Conservation (phyloP, 345 rosid species). For the Dovyalis caffra region DNA sequence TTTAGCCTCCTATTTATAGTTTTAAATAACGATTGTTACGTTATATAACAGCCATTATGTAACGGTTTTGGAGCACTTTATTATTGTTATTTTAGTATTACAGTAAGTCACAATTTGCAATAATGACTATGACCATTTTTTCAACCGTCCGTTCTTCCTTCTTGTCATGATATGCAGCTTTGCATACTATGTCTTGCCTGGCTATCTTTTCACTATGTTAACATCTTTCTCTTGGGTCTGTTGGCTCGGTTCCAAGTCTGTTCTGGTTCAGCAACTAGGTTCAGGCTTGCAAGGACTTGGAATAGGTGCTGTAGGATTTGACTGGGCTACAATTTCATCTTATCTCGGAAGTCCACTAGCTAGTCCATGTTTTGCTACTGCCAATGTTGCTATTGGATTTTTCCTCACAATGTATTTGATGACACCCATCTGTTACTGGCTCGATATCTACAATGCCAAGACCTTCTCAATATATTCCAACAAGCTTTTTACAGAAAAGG, state of each 20-base stretch:
- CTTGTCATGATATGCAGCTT: conserved; percentile 56
- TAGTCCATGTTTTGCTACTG: conserved; percentile 77
- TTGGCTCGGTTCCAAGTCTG: conserved; percentile 65
- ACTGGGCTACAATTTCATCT: conserved; percentile 59
- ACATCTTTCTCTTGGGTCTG: conserved; percentile 80
- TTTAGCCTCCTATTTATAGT: no score
- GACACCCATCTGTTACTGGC: conserved; percentile 67
- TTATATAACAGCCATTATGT: no score
- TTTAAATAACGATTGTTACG: no score
- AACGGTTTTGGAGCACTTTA: no score
- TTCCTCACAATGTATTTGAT: conserved; percentile 53
- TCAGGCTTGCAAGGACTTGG: conserved; percentile 77
- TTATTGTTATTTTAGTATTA: no score
- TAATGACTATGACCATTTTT: no score
- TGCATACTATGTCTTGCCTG: no score
- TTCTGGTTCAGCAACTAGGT: conserved; percentile 67
- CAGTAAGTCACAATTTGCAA: no score
- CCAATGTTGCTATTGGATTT: conserved; percentile 63
- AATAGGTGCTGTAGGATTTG: conserved; percentile 61
- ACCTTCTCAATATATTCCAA: conserved; percentile 61
- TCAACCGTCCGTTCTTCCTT: conserved; percentile 75
- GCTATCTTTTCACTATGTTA: conserved; percentile 48
- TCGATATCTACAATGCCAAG: conserved; percentile 60
- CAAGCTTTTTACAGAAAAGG: conserved; percentile 49
- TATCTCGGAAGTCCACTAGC: conserved; percentile 83